Percentiles rank a stretch among this genome's conserved stretches.
These are phyloP conservation scores for Volvox carteri DNA, from an alignment of 163 green algal genomes.

Conservation along the genomic window DNA sequence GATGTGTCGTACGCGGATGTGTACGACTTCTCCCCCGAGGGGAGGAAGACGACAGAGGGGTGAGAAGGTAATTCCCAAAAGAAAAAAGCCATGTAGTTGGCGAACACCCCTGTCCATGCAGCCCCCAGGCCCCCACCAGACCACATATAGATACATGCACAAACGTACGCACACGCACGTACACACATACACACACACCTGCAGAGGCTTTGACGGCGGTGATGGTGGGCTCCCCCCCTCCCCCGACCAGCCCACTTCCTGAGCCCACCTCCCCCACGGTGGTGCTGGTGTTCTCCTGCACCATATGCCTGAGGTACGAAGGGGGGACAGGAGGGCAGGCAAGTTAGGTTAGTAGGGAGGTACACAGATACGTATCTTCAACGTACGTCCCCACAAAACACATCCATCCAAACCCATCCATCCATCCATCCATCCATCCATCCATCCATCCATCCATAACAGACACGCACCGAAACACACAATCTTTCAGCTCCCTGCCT, in stretches of 20 bases:
- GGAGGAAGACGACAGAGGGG: neutral
- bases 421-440: neutral
- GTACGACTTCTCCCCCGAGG: neutral
- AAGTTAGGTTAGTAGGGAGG: neutral
- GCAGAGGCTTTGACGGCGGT: neutral
- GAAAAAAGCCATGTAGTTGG: neutral
- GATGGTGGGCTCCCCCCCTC: neutral
- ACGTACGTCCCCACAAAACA: neutral
- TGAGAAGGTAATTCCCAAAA: neutral
- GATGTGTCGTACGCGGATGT: neutral
- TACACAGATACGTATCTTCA: no score
- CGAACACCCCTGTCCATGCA: neutral
- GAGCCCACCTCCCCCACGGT: neutral
- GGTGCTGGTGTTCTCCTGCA: neutral
- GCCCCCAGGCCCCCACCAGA: neutral
- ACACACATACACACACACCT: neutral
- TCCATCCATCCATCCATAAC: no score
- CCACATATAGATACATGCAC: neutral
- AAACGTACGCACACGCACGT: no score
- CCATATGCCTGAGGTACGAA: neutral
- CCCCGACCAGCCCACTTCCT: neutral
- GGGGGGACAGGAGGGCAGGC: neutral
- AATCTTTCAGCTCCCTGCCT: neutral
- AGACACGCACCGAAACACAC: neutral
- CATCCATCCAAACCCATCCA: neutral